Base-by-base conservation (phyloP, 164 flowering plant species). In the Aristolochia fimbriata region DNA sequence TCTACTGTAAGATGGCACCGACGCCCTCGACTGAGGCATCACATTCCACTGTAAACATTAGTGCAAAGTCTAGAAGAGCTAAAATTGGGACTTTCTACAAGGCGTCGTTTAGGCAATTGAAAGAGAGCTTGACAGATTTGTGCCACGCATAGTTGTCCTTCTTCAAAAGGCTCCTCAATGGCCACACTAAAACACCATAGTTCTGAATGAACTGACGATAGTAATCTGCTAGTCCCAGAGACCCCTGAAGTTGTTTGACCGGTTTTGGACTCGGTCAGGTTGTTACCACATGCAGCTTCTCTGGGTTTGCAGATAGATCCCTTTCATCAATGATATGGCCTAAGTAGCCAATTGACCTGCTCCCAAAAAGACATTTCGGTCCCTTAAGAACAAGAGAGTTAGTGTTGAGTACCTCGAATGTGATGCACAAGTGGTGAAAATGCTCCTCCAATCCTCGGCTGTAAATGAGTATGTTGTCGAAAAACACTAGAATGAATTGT, bases 401-500 rank as follows among this genome's bases (percentile, higher is more conserved):
- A 3, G 2, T 23, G 2, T 9, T 17, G 22, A 17, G 20, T 51
- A 20, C 13, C 15, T 20, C n/a, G 20, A 51, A 51, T 17, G 19
- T 17, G 21, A n/a, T 20, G 13, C 2, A 3, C 10, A 17, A 30
- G n/a, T 62, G 58, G 11, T 2, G 0, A 10, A 68, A n/a, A 25
- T 68, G 62, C 1, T 48, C 51, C 1, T 20, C 57, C 57, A 25
- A 47, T 3, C 24, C 22, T 24, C 7, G 6, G 23, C 66, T 57
- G 31, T 55, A 67, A 9, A 67, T 25, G 37, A 65, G 41, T n/a
- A 67, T 65, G 27, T 67, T 62, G 20, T 68, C 70, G 25, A 68
- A 68, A 25, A 68, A 68, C 1, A 66, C 63, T 20, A 59, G 37
- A 6, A 59, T 16, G 15, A 52, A 65, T 27, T 19, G 12, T 3